phyloP scores from a whole-genome alignment of 257 asterid genomes.

The Jacaranda mimosifolia region DNA sequence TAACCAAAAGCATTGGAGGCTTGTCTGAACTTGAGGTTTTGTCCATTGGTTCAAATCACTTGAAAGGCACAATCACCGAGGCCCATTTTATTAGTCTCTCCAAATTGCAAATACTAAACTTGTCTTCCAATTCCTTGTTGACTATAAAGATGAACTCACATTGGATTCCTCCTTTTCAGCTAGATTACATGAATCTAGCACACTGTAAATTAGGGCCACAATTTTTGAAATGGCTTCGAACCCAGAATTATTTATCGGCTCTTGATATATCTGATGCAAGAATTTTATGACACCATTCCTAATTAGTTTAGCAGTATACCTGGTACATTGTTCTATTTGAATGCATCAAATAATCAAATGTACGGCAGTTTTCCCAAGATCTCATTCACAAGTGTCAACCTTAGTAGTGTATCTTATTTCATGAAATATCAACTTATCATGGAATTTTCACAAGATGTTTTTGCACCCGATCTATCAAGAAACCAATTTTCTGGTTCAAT shows the following conservation, averaged over 20 bases:
- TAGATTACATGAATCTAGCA: not conserved
- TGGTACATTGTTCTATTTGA: too few species aligned
- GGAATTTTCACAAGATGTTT: too few species aligned
- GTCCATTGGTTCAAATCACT: conserved; percentile 22
- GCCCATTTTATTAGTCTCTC: conserved; percentile 5
- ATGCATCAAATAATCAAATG: too few species aligned
- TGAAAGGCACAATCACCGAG: not conserved
- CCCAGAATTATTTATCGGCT: not conserved
- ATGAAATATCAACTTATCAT: too few species aligned
- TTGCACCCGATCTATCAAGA: too few species aligned
- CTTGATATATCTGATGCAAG: not conserved
- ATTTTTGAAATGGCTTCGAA: conserved; percentile 32
- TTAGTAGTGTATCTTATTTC: too few species aligned
- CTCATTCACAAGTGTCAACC: too few species aligned
- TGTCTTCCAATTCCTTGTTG: not conserved
- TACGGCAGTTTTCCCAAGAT: too few species aligned
- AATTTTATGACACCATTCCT: not conserved
- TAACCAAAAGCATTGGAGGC: not conserved
- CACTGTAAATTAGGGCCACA: conserved; percentile 9
- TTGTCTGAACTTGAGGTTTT: conserved; percentile 27
- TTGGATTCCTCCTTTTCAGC: conserved; percentile 33
- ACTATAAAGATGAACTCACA: not conserved
- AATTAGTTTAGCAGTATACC: not conserved
- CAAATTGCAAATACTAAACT: not conserved
- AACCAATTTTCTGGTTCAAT: too few species aligned